phyloP scores from a whole-genome alignment of 176 grass and related monocot genomes.

The Avena insularis region DNA sequence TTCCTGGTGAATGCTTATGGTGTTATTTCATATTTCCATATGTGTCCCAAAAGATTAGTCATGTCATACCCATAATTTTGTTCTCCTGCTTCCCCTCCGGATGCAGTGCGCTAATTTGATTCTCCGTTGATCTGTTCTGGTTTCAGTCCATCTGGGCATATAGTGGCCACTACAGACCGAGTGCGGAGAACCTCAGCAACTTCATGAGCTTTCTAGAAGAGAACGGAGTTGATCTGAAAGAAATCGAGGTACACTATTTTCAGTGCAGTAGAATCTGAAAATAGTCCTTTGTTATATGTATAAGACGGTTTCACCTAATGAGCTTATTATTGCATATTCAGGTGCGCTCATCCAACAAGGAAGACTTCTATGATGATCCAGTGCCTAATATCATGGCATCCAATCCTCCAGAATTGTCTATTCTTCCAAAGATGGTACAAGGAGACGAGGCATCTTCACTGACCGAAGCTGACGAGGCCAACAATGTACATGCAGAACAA shows the following conservation, averaged over 20 bases:
- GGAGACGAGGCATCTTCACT: slow-evolving; percentile 20
- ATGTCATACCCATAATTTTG: not conserved
- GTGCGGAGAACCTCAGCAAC: slow-evolving; percentile 58
- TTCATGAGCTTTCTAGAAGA: slow-evolving; percentile 74
- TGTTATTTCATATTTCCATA: not conserved
- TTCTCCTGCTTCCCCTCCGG: not conserved
- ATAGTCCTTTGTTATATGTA: not conserved
- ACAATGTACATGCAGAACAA: slow-evolving; percentile 33
- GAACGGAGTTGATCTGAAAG: slow-evolving; percentile 70
- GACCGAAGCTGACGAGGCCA: slow-evolving; percentile 6
- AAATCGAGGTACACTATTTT: slow-evolving; percentile 59
- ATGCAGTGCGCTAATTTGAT: slow-evolving; percentile 30
- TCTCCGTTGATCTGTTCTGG: not conserved
- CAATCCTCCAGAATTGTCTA: slow-evolving; percentile 41
- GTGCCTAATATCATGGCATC: slow-evolving; percentile 30
- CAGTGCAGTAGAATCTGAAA: not conserved
- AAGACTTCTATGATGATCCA: slow-evolving; percentile 73
- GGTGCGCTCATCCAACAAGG: slow-evolving; percentile 65
- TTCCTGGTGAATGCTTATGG: slow-evolving; percentile 4
- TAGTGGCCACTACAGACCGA: slow-evolving; percentile 94
- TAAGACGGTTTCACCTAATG: slow-evolving; percentile 14
- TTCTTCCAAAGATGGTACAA: slow-evolving; percentile 32
- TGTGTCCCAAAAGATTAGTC: not conserved
- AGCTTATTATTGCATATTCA: slow-evolving; percentile 46
- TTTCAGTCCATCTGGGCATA: slow-evolving; percentile 80